phyloP scores from a whole-genome alignment of 306 rosid genomes.

The Parietaria judaica region DNA sequence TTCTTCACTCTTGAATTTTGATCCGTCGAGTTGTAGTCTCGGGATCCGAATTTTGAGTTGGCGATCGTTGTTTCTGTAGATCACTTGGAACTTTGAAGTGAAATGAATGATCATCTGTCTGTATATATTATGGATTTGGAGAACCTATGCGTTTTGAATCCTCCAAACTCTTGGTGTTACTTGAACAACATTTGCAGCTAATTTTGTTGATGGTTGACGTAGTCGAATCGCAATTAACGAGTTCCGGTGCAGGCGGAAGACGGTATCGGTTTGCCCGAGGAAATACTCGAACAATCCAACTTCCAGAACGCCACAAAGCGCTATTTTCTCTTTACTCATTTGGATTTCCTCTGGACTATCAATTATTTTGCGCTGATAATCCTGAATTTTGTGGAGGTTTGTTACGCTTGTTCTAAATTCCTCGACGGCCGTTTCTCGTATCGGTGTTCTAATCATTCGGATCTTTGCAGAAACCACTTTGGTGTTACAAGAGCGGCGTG shows the following conservation, averaged over 20 bases:
- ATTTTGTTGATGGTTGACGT: too few relatives aligned
- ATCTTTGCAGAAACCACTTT: conserved; percentile 69
- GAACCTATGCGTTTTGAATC: too few relatives aligned
- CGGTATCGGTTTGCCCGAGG: conserved; percentile 85
- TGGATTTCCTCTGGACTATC: conserved; percentile 55
- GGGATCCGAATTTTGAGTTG: background rate
- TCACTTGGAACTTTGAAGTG: background rate
- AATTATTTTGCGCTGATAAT: conserved; percentile 57
- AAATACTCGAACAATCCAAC: conserved; percentile 61
- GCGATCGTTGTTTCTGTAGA: background rate
- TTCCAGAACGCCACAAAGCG: conserved; percentile 58
- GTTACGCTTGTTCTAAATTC: background rate
- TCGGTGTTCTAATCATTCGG: conserved; percentile 10
- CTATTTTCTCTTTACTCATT: conserved; percentile 51
- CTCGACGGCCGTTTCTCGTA: background rate
- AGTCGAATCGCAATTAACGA: too few relatives aligned
- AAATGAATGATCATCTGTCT: background rate
- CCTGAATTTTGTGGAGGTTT: conserved; percentile 88
- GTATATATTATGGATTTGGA: background rate
- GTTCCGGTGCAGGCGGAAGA: conserved; percentile 73
- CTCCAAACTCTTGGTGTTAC: too few relatives aligned
- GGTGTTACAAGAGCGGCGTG: conserved; percentile 52
- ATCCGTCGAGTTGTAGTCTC: background rate
- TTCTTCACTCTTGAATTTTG: conserved; percentile 4
- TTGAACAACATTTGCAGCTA: too few relatives aligned